Base-by-base conservation (phyloP, 352 stramenopile genomes). In the Globisporangium nunn region DNA sequence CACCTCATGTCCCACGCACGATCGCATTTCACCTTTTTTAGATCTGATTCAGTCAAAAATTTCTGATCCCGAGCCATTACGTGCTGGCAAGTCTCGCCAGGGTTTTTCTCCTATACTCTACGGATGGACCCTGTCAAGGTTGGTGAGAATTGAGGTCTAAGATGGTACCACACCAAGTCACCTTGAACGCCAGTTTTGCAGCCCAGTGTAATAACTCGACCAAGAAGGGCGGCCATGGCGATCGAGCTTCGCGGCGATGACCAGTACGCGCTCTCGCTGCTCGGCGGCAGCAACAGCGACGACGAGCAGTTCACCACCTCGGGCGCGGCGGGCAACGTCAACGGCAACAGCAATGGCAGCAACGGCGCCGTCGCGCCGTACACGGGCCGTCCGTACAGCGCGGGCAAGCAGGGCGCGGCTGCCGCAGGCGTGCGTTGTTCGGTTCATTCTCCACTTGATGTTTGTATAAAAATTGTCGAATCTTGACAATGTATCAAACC, bases 261-360 rank as follows among this genome's bases (percentile, higher is more conserved):
- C 54, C 59, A 66, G 50, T 66, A 87, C 61, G 70, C 78, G 61
- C 78, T 88, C 41, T 68, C 78, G 56, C 63, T 88, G 52, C 71
- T 87, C 18, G 50, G 28, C 7, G 47, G 69, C 49, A 66, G 50
- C 52, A 83, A 71, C 50, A 81, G 74, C 63, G 80, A 88, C 45
- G 72, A 81, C 53, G 76, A 91, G 35, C 59, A 74, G 50, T 85
- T 83, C 62, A 54, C 70, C 18, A 75, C 64, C 11, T 31, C 65
- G 17, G 45, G 50, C 14, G 40, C 49, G 56, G 33, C 45, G 17
- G 41, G 6, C 33, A 29, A 29, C 47, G 29, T 14, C 10, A 23
- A 23, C 23, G 23, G 47, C 46, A 51, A 23, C 47, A 29, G 44
- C 33, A 8, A 5, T 5, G 33, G 44, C 17, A 15, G 18, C 15